These are phyloP conservation scores for Candida loeiensis DNA, from an alignment of 805 yeast genomes.

Conservation along the genomic window DNA sequence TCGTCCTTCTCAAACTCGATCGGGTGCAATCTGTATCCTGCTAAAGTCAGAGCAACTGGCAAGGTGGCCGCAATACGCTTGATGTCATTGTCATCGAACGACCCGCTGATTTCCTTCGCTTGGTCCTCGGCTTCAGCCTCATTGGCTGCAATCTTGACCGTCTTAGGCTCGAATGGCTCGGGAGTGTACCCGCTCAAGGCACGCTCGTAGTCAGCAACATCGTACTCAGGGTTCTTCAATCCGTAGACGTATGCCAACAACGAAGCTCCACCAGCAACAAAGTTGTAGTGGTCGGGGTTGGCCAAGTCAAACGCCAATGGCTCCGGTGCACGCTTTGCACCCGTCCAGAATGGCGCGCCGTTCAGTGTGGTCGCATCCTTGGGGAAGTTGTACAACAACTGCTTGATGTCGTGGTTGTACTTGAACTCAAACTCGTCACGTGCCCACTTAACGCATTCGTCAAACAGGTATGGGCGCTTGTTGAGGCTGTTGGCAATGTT, in stretches of 20 bases:
- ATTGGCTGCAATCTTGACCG: constrained; percentile 77
- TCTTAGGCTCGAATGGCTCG: constrained; percentile 65
- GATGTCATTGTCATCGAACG: constrained; percentile 59
- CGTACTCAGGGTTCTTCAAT: constrained; percentile 66
- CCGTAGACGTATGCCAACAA: constrained; percentile 90
- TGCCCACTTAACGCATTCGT: constrained; percentile 95
- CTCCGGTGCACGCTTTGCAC: constrained; percentile 93
- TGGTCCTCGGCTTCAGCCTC: constrained; percentile 90
- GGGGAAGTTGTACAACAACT: constrained; percentile 91
- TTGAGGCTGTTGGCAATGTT: constrained; percentile 72
- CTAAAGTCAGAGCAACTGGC: constrained; percentile 85
- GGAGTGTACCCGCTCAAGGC: constrained; percentile 47
- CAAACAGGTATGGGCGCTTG: constrained; percentile 83
- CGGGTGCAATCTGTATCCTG: constrained; percentile 83
- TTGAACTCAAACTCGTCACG: constrained; percentile 82
- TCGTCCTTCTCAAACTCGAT: constrained; percentile 98
- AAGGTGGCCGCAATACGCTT: constrained; percentile 67
- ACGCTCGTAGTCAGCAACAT: constrained; percentile 49
- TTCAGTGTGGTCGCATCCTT: constrained; percentile 83
- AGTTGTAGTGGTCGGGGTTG: constrained; percentile 75
- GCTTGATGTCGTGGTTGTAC: constrained; percentile 81
- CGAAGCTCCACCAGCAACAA: constrained; percentile 85
- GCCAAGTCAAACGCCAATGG: constrained; percentile 76
- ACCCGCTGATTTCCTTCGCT: constrained; percentile 39
- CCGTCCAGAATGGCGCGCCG: constrained; percentile 97